A percentile compares a stretch with the other conserved stretches of the same genome.
Conservation (phyloP, 208 protist species). For the Naegleria gruberi region DNA sequence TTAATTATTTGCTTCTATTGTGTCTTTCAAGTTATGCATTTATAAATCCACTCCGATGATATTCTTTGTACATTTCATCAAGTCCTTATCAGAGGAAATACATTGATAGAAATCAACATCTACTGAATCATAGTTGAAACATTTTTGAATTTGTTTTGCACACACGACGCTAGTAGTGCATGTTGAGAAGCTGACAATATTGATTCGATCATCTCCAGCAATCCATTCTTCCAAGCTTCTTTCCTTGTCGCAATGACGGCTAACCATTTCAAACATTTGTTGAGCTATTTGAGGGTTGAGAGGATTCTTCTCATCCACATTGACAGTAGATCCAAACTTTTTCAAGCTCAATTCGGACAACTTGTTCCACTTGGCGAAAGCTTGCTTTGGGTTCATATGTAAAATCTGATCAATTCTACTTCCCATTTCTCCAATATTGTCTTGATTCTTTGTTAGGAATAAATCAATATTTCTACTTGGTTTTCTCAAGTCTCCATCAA, state of each 20-base stretch:
- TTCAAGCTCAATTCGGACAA: background rate
- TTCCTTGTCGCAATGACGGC: too few species aligned
- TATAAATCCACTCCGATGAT: too few species aligned
- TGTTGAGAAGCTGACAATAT: background rate
- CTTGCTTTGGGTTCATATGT: background rate
- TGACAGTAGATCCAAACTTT: background rate
- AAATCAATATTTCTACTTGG: background rate
- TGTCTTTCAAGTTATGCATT: too few species aligned
- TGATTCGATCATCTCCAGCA: background rate
- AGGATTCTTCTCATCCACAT: background rate
- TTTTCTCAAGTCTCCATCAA: background rate
- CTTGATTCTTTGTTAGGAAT: background rate
- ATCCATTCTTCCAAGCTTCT: background rate
- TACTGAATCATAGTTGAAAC: background rate
- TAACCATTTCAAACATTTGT: too few species aligned
- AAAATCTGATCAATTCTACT: background rate
- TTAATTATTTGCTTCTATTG: too few species aligned
- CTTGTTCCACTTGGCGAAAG: background rate
- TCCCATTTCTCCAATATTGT: background rate
- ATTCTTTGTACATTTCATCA: background rate
- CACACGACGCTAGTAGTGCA: background rate
- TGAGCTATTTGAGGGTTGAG: too few species aligned
- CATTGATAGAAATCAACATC: background rate
- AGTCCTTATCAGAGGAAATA: background rate
- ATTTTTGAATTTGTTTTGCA: background rate